Base-by-base conservation (phyloP, 1,284 basidiomycete species). In the Wallemia hederae region DNA sequence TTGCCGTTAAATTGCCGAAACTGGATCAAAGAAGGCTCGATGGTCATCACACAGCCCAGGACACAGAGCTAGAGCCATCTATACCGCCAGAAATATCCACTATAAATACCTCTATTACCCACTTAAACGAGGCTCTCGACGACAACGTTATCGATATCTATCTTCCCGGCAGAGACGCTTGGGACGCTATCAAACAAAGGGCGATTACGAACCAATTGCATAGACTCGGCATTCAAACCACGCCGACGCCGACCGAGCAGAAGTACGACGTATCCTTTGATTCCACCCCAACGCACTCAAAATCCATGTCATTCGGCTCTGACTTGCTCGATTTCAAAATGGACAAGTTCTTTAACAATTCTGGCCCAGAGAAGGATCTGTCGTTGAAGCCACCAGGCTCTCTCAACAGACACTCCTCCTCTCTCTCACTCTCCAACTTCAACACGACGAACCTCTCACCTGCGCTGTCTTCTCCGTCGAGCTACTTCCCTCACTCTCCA, bases 111-210 rank as follows among this genome's bases (percentile, higher is more conserved):
- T 17, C n/a, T 17, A 49, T 5, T 22, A 15, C 39, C 5, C 11
- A 22, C 22, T 49, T 22, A 49, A 7, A 14, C 39, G 14, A 17
- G n/a, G 11, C 39, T 31, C 29, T 17, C 17, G 39, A 49, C 39
- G 39, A 14, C 22, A 22, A 49, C 22, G n/a, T 49, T 49, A 49
- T 58, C 24, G 56, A 58, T 28, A 58, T 58, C 56, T 58, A 26
- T 24, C 56, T 58, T 27, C 56, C 56, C 5, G 56, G 56, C 3
- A 58, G 25, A 22, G 56, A 58, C 56, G 56, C 56, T 58, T 58
- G 56, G 56, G 56, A 58, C 25, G 56, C 56, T 28, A 26, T 26
- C 27, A 26, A 28, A n/a, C 56, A 58, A n/a, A 3, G 56, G 2
- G 56, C 15, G 2, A 58, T 58, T 5, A 58, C 56, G 14, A 28